Evolutionary conservation across 257 asterid genomes (phyloP), one percentile per base, ranked within the genome.

Genomic region (Lithospermum erythrorhizon): DNA sequence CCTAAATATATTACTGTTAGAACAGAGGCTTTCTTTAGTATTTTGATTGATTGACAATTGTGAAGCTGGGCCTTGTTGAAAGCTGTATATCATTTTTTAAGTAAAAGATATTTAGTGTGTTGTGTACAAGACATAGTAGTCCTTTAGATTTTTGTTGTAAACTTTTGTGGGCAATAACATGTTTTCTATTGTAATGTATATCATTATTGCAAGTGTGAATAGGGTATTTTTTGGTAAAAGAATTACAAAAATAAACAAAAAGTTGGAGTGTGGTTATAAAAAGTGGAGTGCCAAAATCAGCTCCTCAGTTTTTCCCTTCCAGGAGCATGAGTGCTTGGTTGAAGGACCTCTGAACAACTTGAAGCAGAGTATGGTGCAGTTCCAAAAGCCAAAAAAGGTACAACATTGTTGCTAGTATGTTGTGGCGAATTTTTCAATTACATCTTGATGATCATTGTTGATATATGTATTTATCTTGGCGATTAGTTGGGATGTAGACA

Each of bases 331-430:
- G 65, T 93, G 97, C 80, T 82, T 93, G 83, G 99, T 93, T 54
- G 99, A 93, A 85, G 99, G 99, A 59, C 97, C 97, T 65, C 78
- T 93, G 65, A 93, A 85, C 77, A 93, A 93, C 79, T 75, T 93
- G 57, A 93, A 89, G 85, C 99, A 93, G 77, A 93, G 99, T 70
- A 93, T 93, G 99, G 99, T 93, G 74, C 99, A 93, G 66, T 93
- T 89, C 78, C 99, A 93, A 78, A 93, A 93, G 75, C 99, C 99
- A 55, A 89, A 82, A 77, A 93, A 93, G 97, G 99, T 90, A 58
- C 21, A 35, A 11, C 9, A 30, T 25, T 57, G 14, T 15, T 23
- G 37, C 57, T 66, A 57, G 27, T 23, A 2, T 30, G 4, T 62
- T 35, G 3, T 70, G 14, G 65, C 58, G n/a, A 25, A 19, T 55